Conservation (phyloP, 768 basidiomycete genomes). For the Lactifluus hygrophoroides region DNA sequence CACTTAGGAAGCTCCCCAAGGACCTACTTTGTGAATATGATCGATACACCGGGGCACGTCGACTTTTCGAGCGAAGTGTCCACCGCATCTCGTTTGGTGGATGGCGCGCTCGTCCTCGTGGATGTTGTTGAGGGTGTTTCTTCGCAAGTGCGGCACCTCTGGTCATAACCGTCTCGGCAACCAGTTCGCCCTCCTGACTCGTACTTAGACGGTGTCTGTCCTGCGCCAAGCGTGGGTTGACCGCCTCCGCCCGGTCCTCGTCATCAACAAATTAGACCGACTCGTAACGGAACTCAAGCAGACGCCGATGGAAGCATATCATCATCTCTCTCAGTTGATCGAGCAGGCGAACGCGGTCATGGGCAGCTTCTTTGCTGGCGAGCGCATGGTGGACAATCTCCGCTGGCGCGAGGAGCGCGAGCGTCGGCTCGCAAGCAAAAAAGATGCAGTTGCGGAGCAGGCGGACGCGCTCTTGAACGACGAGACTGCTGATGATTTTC, state of each 20-base stretch:
- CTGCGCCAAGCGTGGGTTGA: constrained; percentile 93
- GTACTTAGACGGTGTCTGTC: constrained; percentile 79
- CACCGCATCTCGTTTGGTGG: constrained; percentile 85
- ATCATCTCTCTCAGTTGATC: constrained; percentile 86
- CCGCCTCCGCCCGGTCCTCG: constrained; percentile 78
- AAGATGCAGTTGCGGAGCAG: constrained; percentile 58
- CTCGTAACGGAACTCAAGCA: constrained; percentile 90
- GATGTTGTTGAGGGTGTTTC: constrained; percentile 98
- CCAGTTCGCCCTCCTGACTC: neutral
- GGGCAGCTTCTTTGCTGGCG: constrained; percentile 92
- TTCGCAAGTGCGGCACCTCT: constrained; percentile 64
- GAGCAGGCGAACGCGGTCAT: constrained; percentile 98
- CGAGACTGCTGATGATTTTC: constrained; percentile 61
- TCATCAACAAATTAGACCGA: constrained; percentile 96
- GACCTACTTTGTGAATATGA: constrained; percentile 87
- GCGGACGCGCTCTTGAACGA: constrained; percentile 49
- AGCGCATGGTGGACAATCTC: constrained; percentile 94
- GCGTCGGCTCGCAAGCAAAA: constrained; percentile 66
- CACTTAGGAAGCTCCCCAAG: constrained; percentile 45
- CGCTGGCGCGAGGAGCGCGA: constrained; percentile 92
- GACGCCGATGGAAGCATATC: constrained; percentile 85
- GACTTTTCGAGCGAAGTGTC: constrained; percentile 98
- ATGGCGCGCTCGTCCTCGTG: constrained; percentile 91
- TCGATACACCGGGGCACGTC: constrained; percentile 98
- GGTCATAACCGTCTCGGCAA: neutral